Conservation (phyloP, 805 yeast genomes). For the Starmerella ratchasimensis region DNA sequence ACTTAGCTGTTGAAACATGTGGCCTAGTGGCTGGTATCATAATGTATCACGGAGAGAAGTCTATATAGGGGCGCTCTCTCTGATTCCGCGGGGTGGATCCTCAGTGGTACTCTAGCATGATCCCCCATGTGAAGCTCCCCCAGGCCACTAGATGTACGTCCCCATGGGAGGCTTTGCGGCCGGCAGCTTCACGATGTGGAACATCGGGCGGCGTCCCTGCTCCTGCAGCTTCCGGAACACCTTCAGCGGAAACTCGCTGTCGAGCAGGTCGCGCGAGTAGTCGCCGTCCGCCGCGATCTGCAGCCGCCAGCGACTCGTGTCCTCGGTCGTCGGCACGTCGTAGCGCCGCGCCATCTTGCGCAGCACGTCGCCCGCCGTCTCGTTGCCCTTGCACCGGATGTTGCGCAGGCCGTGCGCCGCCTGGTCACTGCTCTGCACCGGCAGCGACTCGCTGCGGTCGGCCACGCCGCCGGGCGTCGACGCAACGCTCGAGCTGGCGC, state of each 20-base stretch:
- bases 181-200: conserved; percentile 1
- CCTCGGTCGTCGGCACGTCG: conserved; percentile 58
- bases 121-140: neutral
- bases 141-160: conserved; percentile 1
- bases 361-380: conserved; percentile 75
- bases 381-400: conserved; percentile 73
- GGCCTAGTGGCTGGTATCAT: too few relatives aligned
- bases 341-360: conserved; percentile 83
- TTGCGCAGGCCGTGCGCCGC: conserved; percentile 39
- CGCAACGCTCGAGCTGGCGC: neutral
- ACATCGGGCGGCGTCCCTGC: conserved; percentile 6
- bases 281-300: conserved; percentile 76
- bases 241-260: conserved; percentile 78
- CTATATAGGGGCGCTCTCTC: too few relatives aligned
- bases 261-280: conserved; percentile 66
- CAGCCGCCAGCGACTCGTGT: conserved; percentile 78
- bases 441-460: neutral
- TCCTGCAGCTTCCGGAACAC: conserved; percentile 76
- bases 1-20: too few relatives aligned
- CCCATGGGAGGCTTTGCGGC: conserved; percentile 6
- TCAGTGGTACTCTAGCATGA: too few relatives aligned
- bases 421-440: neutral
- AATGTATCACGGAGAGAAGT: too few relatives aligned
- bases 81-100: too few relatives aligned
- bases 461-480: conserved; percentile 1